phyloP scores from a whole-genome alignment of 345 rosid genomes.

The Camelina sativa region DNA sequence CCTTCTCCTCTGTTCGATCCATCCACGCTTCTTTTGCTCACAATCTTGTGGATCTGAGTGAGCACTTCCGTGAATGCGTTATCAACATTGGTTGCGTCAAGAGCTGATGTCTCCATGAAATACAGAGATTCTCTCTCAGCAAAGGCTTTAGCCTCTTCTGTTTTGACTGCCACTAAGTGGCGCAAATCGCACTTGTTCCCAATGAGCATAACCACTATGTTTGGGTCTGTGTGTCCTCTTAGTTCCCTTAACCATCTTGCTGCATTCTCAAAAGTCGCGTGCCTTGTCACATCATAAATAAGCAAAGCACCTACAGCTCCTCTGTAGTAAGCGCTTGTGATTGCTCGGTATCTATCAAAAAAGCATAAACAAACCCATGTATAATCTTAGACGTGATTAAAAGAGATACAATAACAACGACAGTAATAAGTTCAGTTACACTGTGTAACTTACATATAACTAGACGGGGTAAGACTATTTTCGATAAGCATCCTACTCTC shows the following conservation, averaged over 20 bases:
- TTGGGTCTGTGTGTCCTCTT: constrained; percentile 61
- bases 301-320: constrained; percentile 72
- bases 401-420: background rate
- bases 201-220: constrained; percentile 70
- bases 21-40: constrained; percentile 60
- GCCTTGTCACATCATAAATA: constrained; percentile 65
- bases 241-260: constrained; percentile 69
- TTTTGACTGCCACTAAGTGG: constrained; percentile 59
- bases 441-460: background rate
- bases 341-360: constrained; percentile 59
- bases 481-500: background rate
- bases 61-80: constrained; percentile 64
- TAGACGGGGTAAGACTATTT: background rate
- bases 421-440: background rate
- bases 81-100: constrained; percentile 59
- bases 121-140: constrained; percentile 58
- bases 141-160: constrained; percentile 58
- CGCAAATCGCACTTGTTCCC: constrained; percentile 72
- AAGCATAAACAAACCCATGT: background rate
- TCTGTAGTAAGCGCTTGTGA: constrained; percentile 71
- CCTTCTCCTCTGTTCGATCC: constrained; percentile 49
- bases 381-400: constrained; percentile 12
- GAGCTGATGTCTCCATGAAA: constrained; percentile 71
- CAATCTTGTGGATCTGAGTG: constrained; percentile 59
- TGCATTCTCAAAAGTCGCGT: constrained; percentile 63